Base-by-base conservation (phyloP, 768 basidiomycete genomes). In the Stropharia rugosoannulata region DNA sequence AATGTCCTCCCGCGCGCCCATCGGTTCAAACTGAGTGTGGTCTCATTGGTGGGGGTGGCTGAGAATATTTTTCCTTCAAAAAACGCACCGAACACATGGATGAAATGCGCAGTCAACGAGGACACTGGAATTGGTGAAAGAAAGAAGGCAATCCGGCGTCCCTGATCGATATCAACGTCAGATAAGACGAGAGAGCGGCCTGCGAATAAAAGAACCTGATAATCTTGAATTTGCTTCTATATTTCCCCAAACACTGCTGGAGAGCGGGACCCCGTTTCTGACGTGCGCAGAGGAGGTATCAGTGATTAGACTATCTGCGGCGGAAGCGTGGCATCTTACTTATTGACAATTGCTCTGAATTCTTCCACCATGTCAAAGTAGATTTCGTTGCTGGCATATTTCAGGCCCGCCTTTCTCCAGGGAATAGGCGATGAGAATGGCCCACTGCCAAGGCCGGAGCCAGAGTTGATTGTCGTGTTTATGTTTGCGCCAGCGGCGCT, bases 311-410 rank as follows among this genome's bases (percentile, higher is more conserved):
- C 37, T 35, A 6, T 32, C 11, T 19, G 19, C 39, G 7, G 4
- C 18, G 27, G 58, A 29, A 25, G 2, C 43, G 36, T 39, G 39
- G 44, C 41, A 36, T 52, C 82, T 58, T 63, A 93, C 91, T 83
- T 86, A 70, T 88, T 89, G 22, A 95, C 82, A 35, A 90, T 80
- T 0, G 87, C 91, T 59, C 82, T 83, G 46, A 97, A 75, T 49
- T 89, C 84, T 69, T 98, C 96, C 0, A 82, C 77, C 56, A 97
- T 78, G 66, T 98, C 95, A 67, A 98, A 94, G 68, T 93, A 91
- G 15, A 97, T 87, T 70, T 98, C 95, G 65, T 97, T 96, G 70
- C 82, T 87, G 29, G 87, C 83, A 67, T 98, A 89, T 56, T 85
- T 80, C 38, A 95, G 73, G 6, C 90, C 90, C 1, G 88, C 80